Percentiles rank a stretch among this genome's conserved stretches.
phyloP scores from a whole-genome alignment of 129 eudicot species.

The Flaveria bidentis region DNA sequence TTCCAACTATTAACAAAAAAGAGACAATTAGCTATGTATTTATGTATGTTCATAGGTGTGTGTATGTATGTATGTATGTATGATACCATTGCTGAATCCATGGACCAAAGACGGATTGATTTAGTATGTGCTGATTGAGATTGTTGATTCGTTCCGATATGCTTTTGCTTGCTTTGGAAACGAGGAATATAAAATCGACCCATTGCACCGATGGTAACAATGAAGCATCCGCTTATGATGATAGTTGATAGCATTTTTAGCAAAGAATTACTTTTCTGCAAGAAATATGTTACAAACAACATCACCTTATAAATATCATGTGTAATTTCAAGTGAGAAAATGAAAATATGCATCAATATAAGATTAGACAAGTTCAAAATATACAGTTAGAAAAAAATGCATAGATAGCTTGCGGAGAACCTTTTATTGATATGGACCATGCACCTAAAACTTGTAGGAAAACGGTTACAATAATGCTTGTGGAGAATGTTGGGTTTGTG shows the following conservation, averaged over 20 bases:
- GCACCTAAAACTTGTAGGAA: not conserved
- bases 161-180: slow-evolving; percentile 42
- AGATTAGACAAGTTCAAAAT: not conserved
- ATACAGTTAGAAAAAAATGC: not conserved
- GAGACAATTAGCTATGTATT: slow-evolving; percentile 11
- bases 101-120: slow-evolving; percentile 40
- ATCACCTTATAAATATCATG: not conserved
- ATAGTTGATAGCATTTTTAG: slow-evolving; percentile 48
- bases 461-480: not conserved
- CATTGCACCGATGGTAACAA: slow-evolving; percentile 51
- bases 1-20: slow-evolving; percentile 49
- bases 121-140: slow-evolving; percentile 44
- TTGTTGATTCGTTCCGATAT: slow-evolving; percentile 32
- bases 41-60: slow-evolving; percentile 2
- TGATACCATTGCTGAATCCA: slow-evolving; percentile 57
- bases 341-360: not conserved
- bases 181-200: slow-evolving; percentile 48
- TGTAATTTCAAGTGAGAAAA: not conserved
- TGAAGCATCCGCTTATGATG: slow-evolving; percentile 54
- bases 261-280: slow-evolving; percentile 57
- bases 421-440: not conserved
- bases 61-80: not conserved
- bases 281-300: slow-evolving; percentile 19
- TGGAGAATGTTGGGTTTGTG: not conserved
- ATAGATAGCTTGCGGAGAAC: not conserved